Base-by-base conservation (phyloP, 352 stramenopile species). In the Phytophthora gonapodyides region DNA sequence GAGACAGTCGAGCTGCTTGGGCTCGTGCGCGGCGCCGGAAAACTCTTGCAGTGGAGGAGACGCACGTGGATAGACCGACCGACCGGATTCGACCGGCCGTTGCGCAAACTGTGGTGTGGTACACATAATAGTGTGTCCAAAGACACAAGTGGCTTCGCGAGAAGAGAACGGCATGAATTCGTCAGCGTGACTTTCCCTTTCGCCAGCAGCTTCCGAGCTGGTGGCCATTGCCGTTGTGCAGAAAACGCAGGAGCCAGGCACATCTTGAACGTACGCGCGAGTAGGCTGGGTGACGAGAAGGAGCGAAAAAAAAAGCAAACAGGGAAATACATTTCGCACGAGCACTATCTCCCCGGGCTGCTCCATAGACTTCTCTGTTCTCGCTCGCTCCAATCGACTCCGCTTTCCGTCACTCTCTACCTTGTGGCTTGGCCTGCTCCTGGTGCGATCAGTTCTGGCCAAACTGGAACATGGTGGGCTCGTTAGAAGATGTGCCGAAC, bases 401-500 rank as follows among this genome's bases (percentile, higher is more conserved):
- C 31, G 51, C 19, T 35, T 47, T 67, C 37, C 57, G 34, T 71
- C 55, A 54, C 45, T 66, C 61, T 65, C 60, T 66, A 67, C 31
- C 53, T 70, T 57, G 35, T 57, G 34, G 13, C 24, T 27, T 37
- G 41, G 47, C 21, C 15, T 16, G 21, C 53, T 62, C 35, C 50
- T 62, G 37, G 35, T 56, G 42, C 37, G 50, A 44, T 71, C 83
- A 87, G 76, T 88, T 89, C 67, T 83, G 72, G 46, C 82, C 84
- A 67, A 94, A 94, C 67, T 93, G 81, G 71, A 93, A 94, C 64
- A 90, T 75, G 48, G 72, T 90, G n/a, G 82, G 80, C 67, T 92
- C 77, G 60, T 82, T 73, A 21, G 75, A 63, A 13, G 61, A 65
- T 47, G 82, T 73, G 50, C 85, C 85, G 57, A 94, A 94, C 57